Base-by-base conservation (phyloP, 805 yeast species). In the Ogataea degrootiae region DNA sequence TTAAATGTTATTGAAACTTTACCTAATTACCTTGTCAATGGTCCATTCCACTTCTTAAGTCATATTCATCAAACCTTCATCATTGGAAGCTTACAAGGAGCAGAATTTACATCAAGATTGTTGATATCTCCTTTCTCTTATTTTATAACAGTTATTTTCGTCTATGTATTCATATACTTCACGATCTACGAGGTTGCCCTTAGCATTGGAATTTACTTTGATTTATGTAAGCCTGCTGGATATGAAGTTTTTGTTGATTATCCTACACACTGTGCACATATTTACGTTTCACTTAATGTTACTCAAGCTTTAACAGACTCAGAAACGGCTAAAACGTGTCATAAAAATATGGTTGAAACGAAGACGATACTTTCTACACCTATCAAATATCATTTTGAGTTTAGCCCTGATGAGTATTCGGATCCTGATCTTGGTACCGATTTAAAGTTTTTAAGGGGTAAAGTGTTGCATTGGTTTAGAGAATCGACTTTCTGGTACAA, bases 251-350 rank as follows among this genome's bases (percentile, higher is more conserved):
- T 85, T 60, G 73, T 75, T n/a, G 86, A 85, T 40, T 76, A 79
- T 23, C 94, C 92, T 0, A 82, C 83, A 7, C 92, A 85, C 61
- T 85, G 90, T 66, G 90, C 94, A 0, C 89, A 85, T 63, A 71
- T 85, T 1, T 80, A 80, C 51, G 76, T 81, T 6, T 66, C 76
- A 23, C 69, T 85, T 43, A 76, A 80, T 46, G 58, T 79, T 9
- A 35, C 34, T 5, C 5, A 31, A 34, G 35, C 39, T 3, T 48
- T 65, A 1, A 50, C 58, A 3, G 52, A 55, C 6, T 35, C 46
- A 29, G 51, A 54, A 5, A 48, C 52, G 5, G 29, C 29, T 9
- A 19, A 42, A 5, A 43, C 41, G 4, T 15, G 36, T 9, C 15
- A 47, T 39, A 34, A 23, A 7, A 36, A 49, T n/a, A 23, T n/a